Evolutionary conservation across 1,284 basidiomycete species (phyloP), one percentile per base, ranked within the genome.

Genomic region (Cystobasidiaceae sp.): DNA sequence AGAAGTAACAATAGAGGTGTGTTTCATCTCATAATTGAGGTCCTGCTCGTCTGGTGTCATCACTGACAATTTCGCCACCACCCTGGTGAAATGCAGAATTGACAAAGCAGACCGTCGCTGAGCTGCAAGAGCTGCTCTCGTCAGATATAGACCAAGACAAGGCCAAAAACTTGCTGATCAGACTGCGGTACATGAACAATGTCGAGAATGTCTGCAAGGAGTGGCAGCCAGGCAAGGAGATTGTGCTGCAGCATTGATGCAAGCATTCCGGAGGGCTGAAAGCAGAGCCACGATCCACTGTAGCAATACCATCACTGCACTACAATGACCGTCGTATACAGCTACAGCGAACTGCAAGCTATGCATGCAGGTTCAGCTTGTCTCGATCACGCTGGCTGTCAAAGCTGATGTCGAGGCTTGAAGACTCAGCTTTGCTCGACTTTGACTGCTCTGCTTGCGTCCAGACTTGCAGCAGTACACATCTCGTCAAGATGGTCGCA

Each of bases 111-210:
- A 80, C 83, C 0, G 70, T 86, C 13, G 64, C 71, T 1, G 75
- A 79, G 28, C 78, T 93, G 34, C 79, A 82, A 61, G 69, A 67
- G 0, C 78, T 85, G 0, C 84, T 90, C 9, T 81, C 77, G 0
- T 76, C 80, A 30, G 80, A 87, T 54, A 86, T 89, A 82, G 73
- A 75, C 6, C 73, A 76, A 1, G 86, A 84, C 0, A 86, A 84
- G 74, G 74, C 70, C 9, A 68, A 68, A 23, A 67, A 76, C 17
- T 82, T 83, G 9, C 82, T 87, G 13, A 82, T 91, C 27, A 81
- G 86, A 71, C 80, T 94, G 27, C 84, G 85, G 71, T 96, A 93
- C 74, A 78, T 90, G 74, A 79, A 84, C 57, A 84, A 86, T n/a
- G 85, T 93, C 23, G 81, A 84, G 41, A 78, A 81, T 11, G 90